Evolutionary conservation across 352 stramenopile genomes (phyloP), one percentile per base, ranked within the genome.

Genomic region (Vaucheria bursata): DNA sequence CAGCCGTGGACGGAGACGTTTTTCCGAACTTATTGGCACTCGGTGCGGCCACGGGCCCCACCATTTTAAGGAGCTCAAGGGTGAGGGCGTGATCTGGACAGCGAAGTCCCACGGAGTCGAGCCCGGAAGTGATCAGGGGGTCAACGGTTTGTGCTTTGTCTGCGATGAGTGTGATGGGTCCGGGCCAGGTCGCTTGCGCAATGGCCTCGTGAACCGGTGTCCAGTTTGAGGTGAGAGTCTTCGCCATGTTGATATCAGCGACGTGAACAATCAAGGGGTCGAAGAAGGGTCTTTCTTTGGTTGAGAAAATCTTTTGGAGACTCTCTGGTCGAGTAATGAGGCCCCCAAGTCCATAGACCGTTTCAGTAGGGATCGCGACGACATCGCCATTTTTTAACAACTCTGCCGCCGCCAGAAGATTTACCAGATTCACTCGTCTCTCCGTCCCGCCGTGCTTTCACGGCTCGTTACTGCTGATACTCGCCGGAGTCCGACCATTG

Each of bases 21-120:
- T 59, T 59, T 18, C 45, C 45, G 45, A 59, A 59, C 45, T 59
- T 59, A 59, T 59, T 59, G 45, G 45, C 45, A 25, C 45, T 59
- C 45, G 45, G 45, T 59, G 45, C 45, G 18, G 45, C 45, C 12
- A 59, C 12, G 45, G 12, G 12, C 25, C 25, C 45, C 12, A 59
- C 18, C 12, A 18, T 25, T 59, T 59, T 59, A 25, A 59, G 45
- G 25, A 59, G 45, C 25, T 59, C 45, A 18, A 59, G 25, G 25
- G 45, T 59, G 12, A 59, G 45, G 18, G 45, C 12, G 25, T 59
- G 45, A 59, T 25, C 12, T 59, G 45, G 45, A 59, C 45, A 59
- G 45, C 45, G 45, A 18, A 59, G 25, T 18, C 45, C 45, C 45
- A 59, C 45, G 18, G 18, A 18, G 25, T 18, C 25, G 25, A 59